phyloP scores from a whole-genome alignment of 257 asterid species.

The Jacaranda copaia region DNA sequence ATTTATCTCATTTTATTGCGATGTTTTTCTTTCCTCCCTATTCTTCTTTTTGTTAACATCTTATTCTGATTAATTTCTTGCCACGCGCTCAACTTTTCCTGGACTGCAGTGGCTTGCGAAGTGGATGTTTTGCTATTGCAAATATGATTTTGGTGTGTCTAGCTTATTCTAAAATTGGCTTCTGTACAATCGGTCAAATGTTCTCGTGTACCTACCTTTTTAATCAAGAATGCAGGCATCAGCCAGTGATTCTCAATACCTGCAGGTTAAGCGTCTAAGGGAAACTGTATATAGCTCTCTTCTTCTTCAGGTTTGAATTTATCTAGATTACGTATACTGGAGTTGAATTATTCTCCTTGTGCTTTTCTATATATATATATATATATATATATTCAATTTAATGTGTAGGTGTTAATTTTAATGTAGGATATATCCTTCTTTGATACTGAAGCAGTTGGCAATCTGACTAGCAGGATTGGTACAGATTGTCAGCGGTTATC shows the following conservation, averaged over 20 bases:
- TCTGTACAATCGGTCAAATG: conserved; percentile 2
- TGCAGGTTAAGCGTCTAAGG: conserved; percentile 64
- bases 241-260: conserved; percentile 22
- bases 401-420: conserved; percentile 35
- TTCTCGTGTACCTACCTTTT: not conserved
- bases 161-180: conserved; percentile 1
- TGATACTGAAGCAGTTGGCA: conserved; percentile 60
- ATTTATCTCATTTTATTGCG: not conserved
- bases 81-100: conserved; percentile 31
- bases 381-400: conserved; percentile 26
- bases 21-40: not conserved
- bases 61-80: conserved; percentile 21
- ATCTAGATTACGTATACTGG: conserved; percentile 25
- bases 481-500: conserved; percentile 64
- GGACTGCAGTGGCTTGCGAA: conserved; percentile 62
- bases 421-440: conserved; percentile 64
- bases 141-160: conserved; percentile 56
- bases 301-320: conserved; percentile 53
- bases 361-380: conserved; percentile 22
- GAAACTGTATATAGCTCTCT: conserved; percentile 50
- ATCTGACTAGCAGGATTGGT: conserved; percentile 61
- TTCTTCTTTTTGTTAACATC: not conserved
- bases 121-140: conserved; percentile 62
- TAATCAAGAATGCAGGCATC: conserved; percentile 24
- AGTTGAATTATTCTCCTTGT: not conserved